Evolutionary conservation across 2,329 filamentous ascomycete genomes (phyloP).

Genomic region (Fusarium kyushuense): DNA sequence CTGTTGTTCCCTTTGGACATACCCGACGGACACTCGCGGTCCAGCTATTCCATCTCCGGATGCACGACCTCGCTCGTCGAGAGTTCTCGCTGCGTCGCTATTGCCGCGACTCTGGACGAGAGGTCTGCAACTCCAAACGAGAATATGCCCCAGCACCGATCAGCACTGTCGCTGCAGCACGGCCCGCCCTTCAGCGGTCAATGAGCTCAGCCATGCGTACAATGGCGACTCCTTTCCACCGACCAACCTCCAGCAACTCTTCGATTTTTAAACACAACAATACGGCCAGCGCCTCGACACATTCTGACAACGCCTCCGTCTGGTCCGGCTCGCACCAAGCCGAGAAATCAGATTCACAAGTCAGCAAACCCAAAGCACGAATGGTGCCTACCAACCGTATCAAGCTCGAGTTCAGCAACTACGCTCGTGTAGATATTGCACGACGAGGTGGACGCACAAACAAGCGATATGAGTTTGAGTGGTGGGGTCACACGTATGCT

Average conservation of each 20-base stretch:
- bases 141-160: constrained; percentile 62
- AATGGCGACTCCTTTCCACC: constrained; percentile 54
- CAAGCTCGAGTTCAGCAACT: constrained; percentile 96
- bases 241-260: constrained; percentile 42
- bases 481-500: constrained; percentile 87
- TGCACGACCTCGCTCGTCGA: constrained; percentile 88
- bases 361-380: constrained; percentile 52
- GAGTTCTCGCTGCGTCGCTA: constrained; percentile 94
- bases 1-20: constrained; percentile 69
- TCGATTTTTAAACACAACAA: constrained; percentile 42
- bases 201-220: constrained; percentile 61
- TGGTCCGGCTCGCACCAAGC: constrained; percentile 45
- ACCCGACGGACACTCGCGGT: constrained; percentile 75
- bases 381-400: constrained; percentile 77
- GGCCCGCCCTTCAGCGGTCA: constrained; percentile 62
- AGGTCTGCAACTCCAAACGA: constrained; percentile 87
- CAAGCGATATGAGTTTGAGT: constrained; percentile 91
- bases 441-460: constrained; percentile 72
- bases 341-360: constrained; percentile 36
- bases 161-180: constrained; percentile 49
- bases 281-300: constrained; percentile 24
- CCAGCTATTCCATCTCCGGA: constrained; percentile 90
- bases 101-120: constrained; percentile 90
- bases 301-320: constrained; percentile 42
- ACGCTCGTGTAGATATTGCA: constrained; percentile 88